Percentiles rank a stretch among this genome's conserved stretches.
Conservation (phyloP, 2,329 filamentous ascomycete genomes). For the Ophiostoma perfectum region DNA sequence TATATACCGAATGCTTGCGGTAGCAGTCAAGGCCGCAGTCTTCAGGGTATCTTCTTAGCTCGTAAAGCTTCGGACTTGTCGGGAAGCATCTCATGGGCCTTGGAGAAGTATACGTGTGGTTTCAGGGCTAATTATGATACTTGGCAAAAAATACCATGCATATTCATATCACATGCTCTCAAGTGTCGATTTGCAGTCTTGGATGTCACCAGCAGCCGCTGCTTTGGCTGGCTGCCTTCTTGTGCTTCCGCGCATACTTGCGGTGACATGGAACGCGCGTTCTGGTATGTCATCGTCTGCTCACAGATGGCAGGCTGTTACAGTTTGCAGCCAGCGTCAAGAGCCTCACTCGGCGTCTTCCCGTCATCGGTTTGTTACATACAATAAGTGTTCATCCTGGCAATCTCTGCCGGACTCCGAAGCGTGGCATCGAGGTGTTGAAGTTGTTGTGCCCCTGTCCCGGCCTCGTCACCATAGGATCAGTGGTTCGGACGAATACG, state of each 20-base stretch:
- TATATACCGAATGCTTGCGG: background rate
- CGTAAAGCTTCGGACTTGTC: background rate
- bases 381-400: background rate
- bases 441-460: background rate
- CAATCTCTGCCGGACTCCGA: background rate
- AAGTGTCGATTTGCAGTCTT: too few relatives aligned
- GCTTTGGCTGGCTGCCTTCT: background rate
- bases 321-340: background rate
- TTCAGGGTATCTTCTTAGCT: background rate
- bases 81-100: too few relatives aligned
- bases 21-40: background rate
- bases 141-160: too few relatives aligned
- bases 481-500: background rate
- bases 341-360: background rate
- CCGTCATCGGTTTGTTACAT: background rate
- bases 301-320: too few relatives aligned
- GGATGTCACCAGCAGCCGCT: too few relatives aligned
- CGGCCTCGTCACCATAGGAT: background rate
- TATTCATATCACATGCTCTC: too few relatives aligned
- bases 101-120: too few relatives aligned
- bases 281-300: background rate
- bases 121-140: too few relatives aligned
- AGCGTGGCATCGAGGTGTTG: background rate
- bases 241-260: background rate
- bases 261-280: constrained; percentile 1